Conservation (phyloP, 768 basidiomycete genomes). For the Panus rudis region DNA sequence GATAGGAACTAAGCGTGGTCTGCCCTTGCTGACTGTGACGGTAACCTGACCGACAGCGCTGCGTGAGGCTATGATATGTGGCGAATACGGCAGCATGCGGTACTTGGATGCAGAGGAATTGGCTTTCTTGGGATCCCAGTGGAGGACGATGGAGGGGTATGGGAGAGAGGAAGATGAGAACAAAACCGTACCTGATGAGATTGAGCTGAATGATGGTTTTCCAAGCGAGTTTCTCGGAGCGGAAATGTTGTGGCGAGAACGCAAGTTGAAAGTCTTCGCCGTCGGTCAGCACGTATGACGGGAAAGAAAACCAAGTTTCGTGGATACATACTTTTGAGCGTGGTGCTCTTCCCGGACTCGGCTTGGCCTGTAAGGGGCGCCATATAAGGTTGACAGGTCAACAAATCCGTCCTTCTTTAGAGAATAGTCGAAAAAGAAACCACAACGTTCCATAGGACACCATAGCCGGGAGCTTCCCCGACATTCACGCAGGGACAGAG, state of each 20-base stretch:
- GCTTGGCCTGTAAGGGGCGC: conserved; percentile 41
- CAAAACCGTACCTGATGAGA: conserved; percentile 44
- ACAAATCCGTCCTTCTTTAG: no score
- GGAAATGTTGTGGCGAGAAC: conserved; percentile 56
- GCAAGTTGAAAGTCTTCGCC: conserved; percentile 58
- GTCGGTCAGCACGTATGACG: not conserved
- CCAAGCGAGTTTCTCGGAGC: conserved; percentile 52
- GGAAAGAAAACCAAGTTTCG: no score
- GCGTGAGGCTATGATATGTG: not conserved
- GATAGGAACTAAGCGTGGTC: no score
- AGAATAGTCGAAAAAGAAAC: no score
- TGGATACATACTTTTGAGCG: conserved; percentile 25
- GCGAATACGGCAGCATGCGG: not conserved
- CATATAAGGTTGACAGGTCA: not conserved
- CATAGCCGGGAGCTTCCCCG: no score
- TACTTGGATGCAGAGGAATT: not conserved
- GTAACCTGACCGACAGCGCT: no score
- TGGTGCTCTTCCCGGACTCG: conserved; percentile 49
- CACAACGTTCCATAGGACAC: no score
- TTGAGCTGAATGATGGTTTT: conserved; percentile 63
- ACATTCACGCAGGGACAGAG: not conserved
- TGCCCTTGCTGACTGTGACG: no score
- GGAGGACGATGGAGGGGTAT: not conserved
- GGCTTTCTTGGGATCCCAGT: no score
- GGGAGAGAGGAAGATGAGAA: not conserved